Evolutionary conservation across 495 filamentous ascomycete genomes (phyloP), one percentile per base, ranked within the genome.

Genomic region (Hypoxylon perforatum): DNA sequence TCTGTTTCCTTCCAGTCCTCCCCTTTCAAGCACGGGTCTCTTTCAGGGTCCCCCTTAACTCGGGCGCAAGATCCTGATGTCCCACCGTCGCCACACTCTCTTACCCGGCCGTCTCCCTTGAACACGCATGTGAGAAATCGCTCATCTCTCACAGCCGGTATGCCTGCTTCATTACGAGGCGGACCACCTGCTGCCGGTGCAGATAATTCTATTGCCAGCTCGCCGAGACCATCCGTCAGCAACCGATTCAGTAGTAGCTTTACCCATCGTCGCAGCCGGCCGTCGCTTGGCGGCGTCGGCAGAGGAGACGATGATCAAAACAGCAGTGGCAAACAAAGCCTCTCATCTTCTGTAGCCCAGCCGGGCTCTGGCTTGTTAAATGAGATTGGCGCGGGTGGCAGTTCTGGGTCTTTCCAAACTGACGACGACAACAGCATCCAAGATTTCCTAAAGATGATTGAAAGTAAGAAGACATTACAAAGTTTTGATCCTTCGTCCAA

Each of bases 391-490:
- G 88, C 83, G 10, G 89, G 84, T 7, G 88, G 83, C 8, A 94
- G 91, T 75, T 92, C 90, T 0, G 90, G 91, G 17, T 94, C 91
- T 0, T 85, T 93, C 23, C 90, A 91, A 57, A 90, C 89, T 1
- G 93, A 97, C 68, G 92, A 96, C 72, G 93, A 96, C 62, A 91
- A 96, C 62, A 91, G 94, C 48, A 95, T 97, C 28, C 92, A 92
- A 0, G 93, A 97, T 33, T 99, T 97, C 71, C 75, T 98, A 52
- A 95, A 94, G 63, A 82, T 91, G 72, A 84, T 97, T 1, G 93
- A 97, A 66, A 84, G 85, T 58, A 88, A 88, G 69, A 95, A 92
- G 72, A 91, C 92, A 55, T 76, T 96, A 12, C 84, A 90, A 69
- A 92, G 88, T 67, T 89, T 92, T 63, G 84, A 86, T 45, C 75